phyloP scores from a whole-genome alignment of 768 basidiomycete genomes.

The Tricholoma flavovirens region DNA sequence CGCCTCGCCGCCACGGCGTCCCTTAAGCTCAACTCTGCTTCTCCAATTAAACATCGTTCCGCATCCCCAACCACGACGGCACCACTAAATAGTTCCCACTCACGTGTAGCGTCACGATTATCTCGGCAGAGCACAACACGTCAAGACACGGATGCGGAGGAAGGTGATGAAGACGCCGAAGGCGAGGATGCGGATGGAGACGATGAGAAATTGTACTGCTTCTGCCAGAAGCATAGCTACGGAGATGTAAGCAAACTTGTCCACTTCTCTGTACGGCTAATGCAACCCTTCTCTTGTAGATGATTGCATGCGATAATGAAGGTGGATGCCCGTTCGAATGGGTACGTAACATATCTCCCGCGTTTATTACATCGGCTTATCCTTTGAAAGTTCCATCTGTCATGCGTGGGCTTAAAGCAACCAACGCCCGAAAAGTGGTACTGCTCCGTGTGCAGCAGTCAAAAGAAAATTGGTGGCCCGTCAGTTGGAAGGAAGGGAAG shows the following conservation, averaged over 20 bases:
- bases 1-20: constrained; percentile 33
- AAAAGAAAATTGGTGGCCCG: constrained; percentile 19
- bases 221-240: constrained; percentile 46
- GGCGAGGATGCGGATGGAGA: constrained; percentile 39
- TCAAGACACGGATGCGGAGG: constrained; percentile 29
- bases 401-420: constrained; percentile 51
- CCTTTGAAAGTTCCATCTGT: constrained; percentile 48
- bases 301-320: constrained; percentile 72
- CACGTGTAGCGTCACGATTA: constrained; percentile 40
- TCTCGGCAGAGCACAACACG: constrained; percentile 37
- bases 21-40: constrained; percentile 34
- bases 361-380: neutral
- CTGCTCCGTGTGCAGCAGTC: constrained; percentile 43
- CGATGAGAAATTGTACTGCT: constrained; percentile 45
- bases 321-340: constrained; percentile 64
- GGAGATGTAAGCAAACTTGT: constrained; percentile 35
- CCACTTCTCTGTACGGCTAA: neutral
- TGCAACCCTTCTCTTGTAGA: constrained; percentile 27
- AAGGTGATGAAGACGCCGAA: constrained; percentile 37
- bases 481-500: constrained; percentile 20
- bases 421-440: constrained; percentile 49
- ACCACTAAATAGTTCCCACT: constrained; percentile 21
- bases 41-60: constrained; percentile 37
- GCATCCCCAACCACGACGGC: constrained; percentile 36
- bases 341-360: constrained; percentile 34